Evolutionary conservation across 192 early-diverging fungal genomes (phyloP).

Genomic region (Coemansia furcata): DNA sequence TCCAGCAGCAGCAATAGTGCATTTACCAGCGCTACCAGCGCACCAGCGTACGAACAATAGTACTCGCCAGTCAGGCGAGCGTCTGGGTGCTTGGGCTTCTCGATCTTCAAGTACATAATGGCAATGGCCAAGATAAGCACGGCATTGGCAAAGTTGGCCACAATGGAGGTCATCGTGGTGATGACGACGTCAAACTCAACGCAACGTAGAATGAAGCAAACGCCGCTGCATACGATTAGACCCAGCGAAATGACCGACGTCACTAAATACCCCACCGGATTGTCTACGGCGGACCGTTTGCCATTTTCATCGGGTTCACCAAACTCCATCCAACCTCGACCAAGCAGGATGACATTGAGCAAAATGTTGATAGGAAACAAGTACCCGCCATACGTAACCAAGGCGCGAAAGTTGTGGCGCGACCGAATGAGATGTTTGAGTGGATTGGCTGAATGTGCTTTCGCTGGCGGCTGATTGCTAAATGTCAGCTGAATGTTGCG

Average conservation of each 20-base stretch:
- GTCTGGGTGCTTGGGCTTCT: constrained; percentile 40
- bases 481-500: constrained; percentile 51
- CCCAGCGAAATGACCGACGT: constrained; percentile 46
- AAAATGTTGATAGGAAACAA: constrained; percentile 50
- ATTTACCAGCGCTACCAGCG: constrained; percentile 36
- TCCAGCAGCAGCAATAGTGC: constrained; percentile 43
- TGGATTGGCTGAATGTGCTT: constrained; percentile 16
- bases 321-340: constrained; percentile 48
- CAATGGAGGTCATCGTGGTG: constrained; percentile 32
- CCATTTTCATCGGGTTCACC: constrained; percentile 9
- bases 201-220: constrained; percentile 52
- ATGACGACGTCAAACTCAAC: constrained; percentile 45
- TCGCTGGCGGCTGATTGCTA: constrained; percentile 12
- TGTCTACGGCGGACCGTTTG: constrained; percentile 20
- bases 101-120: constrained; percentile 37
- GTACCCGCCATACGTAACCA: constrained; percentile 52
- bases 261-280: constrained; percentile 39
- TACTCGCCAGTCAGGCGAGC: constrained; percentile 48
- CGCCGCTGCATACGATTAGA: constrained; percentile 38
- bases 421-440: constrained; percentile 43
- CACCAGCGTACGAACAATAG: constrained; percentile 51
- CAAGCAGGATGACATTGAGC: constrained; percentile 50
- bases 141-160: constrained; percentile 44
- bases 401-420: constrained; percentile 49
- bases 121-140: constrained; percentile 45